phyloP scores from a whole-genome alignment of 164 flowering plant genomes.

The Piper longum region DNA sequence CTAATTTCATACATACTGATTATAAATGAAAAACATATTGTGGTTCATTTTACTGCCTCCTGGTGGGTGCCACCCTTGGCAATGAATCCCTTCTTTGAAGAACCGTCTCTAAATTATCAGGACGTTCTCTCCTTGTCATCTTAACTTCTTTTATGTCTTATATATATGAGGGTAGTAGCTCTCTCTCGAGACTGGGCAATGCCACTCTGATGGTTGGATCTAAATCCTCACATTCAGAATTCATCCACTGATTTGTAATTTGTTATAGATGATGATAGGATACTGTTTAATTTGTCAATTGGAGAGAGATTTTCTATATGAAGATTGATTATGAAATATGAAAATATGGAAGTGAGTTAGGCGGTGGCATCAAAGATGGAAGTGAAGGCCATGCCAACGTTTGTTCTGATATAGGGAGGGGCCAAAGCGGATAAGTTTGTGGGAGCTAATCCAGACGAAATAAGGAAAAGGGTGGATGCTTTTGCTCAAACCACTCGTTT shows the following conservation, averaged over 20 bases:
- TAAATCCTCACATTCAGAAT: too few species aligned
- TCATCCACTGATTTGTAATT: too few species aligned
- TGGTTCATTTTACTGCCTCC: slow-evolving; percentile 57
- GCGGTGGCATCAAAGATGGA: slow-evolving; percentile 47
- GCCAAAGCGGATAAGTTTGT: slow-evolving; percentile 42
- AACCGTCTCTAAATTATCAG: slow-evolving; percentile 33
- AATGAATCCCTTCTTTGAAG: slow-evolving; percentile 43
- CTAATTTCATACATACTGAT: too few species aligned
- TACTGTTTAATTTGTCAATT: too few species aligned
- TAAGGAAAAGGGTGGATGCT: slow-evolving; percentile 41
- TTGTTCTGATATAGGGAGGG: slow-evolving; percentile 48
- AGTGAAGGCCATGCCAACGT: slow-evolving; percentile 74
- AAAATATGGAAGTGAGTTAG: slow-evolving; percentile 9
- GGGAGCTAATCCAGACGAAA: slow-evolving; percentile 74
- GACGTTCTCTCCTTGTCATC: slow-evolving; percentile 34
- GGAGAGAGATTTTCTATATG: not conserved
- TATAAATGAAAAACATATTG: slow-evolving; percentile 18
- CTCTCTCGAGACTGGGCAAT: too few species aligned
- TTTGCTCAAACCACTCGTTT: slow-evolving; percentile 28
- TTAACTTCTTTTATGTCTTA: too few species aligned
- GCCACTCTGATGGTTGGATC: too few species aligned
- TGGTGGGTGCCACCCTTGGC: slow-evolving; percentile 75
- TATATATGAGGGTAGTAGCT: too few species aligned
- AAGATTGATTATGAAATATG: not conserved
- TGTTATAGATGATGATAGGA: too few species aligned